Conservation (phyloP, 1,284 basidiomycete genomes). For the Cutaneotrichosporon cutaneum region DNA sequence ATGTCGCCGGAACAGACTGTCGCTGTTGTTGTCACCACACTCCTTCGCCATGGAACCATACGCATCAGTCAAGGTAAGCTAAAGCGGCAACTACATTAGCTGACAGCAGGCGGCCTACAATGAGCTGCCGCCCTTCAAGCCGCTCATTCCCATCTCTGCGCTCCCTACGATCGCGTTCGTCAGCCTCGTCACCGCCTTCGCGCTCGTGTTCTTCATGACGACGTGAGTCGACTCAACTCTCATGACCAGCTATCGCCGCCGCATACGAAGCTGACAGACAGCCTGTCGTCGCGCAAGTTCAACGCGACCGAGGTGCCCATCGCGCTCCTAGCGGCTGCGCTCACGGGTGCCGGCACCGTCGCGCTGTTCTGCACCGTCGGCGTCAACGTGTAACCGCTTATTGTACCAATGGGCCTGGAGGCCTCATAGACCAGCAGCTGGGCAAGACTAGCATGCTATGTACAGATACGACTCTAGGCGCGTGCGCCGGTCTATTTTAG, state of each 20-base stretch:
- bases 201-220: conserved; percentile 80
- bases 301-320: conserved; percentile 62
- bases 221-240: conserved; percentile 59
- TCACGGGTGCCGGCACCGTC: conserved; percentile 80
- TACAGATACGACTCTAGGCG: neutral
- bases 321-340: conserved; percentile 67
- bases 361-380: conserved; percentile 81
- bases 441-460: conserved; percentile 6
- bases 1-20: neutral
- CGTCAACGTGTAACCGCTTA: conserved; percentile 66
- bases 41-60: conserved; percentile 17
- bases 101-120: conserved; percentile 58
- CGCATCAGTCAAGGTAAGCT: conserved; percentile 21
- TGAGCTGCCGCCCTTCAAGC: conserved; percentile 63
- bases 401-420: neutral
- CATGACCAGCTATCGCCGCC: neutral
- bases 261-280: conserved; percentile 7
- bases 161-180: conserved; percentile 73
- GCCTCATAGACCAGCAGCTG: neutral
- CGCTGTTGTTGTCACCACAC: neutral
- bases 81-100: neutral
- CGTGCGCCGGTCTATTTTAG: neutral
- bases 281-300: conserved; percentile 13
- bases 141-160: conserved; percentile 63
- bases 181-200: conserved; percentile 70